Evolutionary conservation across 106 monocot species (phyloP).

Genomic region (Narthecium ossifragum): DNA sequence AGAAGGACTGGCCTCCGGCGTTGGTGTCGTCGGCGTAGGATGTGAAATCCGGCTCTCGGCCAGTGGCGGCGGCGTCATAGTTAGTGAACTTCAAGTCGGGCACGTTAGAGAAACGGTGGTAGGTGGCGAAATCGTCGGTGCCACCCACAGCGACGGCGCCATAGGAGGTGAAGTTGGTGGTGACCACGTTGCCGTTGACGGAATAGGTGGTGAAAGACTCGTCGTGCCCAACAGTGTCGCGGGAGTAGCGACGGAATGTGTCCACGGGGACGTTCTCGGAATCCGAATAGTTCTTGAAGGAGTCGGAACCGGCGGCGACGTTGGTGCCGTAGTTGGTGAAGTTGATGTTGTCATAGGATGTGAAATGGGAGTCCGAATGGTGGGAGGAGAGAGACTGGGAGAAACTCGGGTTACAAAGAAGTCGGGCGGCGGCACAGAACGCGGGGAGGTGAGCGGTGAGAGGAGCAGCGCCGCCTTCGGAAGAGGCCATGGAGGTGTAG

Average conservation of each 20-base stretch:
- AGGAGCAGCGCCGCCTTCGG: conserved; percentile 7
- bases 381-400: conserved; percentile 7
- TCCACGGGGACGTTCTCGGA: conserved; percentile 54
- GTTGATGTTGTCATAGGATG: conserved; percentile 40
- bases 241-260: conserved; percentile 83
- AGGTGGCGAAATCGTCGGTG: conserved; percentile 37
- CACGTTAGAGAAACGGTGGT: conserved; percentile 40
- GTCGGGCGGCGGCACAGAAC: conserved; percentile 52
- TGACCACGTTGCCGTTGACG: conserved; percentile 56
- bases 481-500: conserved; percentile 34
- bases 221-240: conserved; percentile 32
- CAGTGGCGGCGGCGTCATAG: conserved; percentile 52
- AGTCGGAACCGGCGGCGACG: conserved; percentile 22
- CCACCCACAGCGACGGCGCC: conserved; percentile 48
- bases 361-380: conserved; percentile 26
- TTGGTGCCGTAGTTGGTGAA: conserved; percentile 79
- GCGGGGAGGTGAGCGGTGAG: conserved; percentile 32
- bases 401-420: conserved; percentile 30
- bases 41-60: conserved; percentile 30
- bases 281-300: conserved; percentile 74
- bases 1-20: conserved; percentile 65
- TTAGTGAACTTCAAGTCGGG: conserved; percentile 60
- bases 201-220: conserved; percentile 51
- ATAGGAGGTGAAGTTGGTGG: conserved; percentile 92
- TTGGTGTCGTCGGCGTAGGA: conserved; percentile 64